A percentile compares a stretch with the other conserved stretches of the same genome.
Evolutionary conservation across 352 stramenopile species (phyloP).

Genomic region (Phytopythium delawarense): DNA sequence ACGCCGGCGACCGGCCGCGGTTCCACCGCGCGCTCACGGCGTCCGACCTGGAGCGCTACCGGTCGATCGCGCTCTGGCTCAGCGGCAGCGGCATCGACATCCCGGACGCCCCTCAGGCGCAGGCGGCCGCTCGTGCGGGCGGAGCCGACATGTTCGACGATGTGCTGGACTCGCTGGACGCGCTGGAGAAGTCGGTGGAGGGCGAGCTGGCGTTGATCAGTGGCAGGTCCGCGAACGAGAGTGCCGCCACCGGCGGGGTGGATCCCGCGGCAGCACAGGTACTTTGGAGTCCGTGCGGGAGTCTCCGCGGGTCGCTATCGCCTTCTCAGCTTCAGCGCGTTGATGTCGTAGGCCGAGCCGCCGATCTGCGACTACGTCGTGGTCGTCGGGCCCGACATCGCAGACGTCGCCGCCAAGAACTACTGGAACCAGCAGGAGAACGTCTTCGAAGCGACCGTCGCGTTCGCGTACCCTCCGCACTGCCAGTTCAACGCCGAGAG

Average conservation of each 20-base stretch:
- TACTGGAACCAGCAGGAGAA: slow-evolving; percentile 38
- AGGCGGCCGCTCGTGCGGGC: neutral
- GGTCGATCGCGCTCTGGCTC: slow-evolving; percentile 39
- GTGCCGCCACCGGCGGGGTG: neutral
- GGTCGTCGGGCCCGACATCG: slow-evolving; percentile 40
- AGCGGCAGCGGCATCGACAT: slow-evolving; percentile 36
- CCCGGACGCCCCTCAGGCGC: slow-evolving; percentile 4
- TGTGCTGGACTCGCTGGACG: slow-evolving; percentile 38
- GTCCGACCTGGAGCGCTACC: slow-evolving; percentile 43
- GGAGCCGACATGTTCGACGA: slow-evolving; percentile 33
- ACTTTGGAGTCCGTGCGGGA: too few relatives aligned
- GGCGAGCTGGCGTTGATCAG: slow-evolving; percentile 19
- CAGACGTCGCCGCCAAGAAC: slow-evolving; percentile 38
- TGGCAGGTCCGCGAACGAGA: neutral
- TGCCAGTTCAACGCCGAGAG: slow-evolving; percentile 65
- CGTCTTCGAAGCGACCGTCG: slow-evolving; percentile 51
- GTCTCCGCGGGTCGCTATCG: neutral
- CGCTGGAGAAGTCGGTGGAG: slow-evolving; percentile 33
- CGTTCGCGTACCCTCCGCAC: slow-evolving; percentile 58
- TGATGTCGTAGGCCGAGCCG: neutral
- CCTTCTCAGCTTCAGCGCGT: neutral
- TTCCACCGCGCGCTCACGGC: slow-evolving; percentile 17
- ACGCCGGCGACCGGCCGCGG: slow-evolving; percentile 1
- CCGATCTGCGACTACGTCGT: slow-evolving; percentile 43
- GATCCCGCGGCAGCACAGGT: neutral